Evolutionary conservation across 805 yeast genomes (phyloP), one percentile per base, ranked within the genome.

Genomic region (Sugiyamaella mastotermitis): DNA sequence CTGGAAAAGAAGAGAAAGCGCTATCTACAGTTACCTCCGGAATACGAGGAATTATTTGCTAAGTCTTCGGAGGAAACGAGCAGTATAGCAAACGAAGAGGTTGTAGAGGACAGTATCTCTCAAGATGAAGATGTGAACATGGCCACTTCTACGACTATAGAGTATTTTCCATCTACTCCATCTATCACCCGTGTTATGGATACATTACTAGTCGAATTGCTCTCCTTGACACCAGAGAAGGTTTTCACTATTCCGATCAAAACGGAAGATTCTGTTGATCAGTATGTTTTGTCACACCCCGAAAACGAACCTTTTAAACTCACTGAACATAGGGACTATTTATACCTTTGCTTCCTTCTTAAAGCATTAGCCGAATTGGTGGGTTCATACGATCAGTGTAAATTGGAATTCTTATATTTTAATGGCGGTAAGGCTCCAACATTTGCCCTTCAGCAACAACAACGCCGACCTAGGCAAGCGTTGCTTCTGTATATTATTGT

Each of bases 361-460:
- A 83, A 78, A 47, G 61, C 76, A 0, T 58, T 87, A 27, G 70
- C 78, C 0, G 97, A 88, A 48, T 60, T 86, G 5, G 58, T 88
- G 5, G 74, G 79, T 1, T 83, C 95, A 1, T 88, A 87, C 55
- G 81, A 79, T 45, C 80, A 78, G 45, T 75, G 87, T 35, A 88
- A 88, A 56, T 69, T 83, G 35, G 95, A 87, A 50, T 82, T 88
- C 51, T 62, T 87, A 40, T 78, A 90, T 0, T 88, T 75, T 49
- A 11, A 11, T 27, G 18, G 17, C 5, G 14, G 18, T 15, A 27
- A 27, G 14, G 33, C 38, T 9, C 36, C 37, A 2, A 31, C 49
- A 7, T 18, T 38, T n/a, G 18, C 45, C 8, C 28, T 32, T 5
- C 24, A 18, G 8, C 17, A n/a, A 15, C 14, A 10, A n/a, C 20